Conservation (phyloP, 1,284 basidiomycete species). For the Rugosomyces carneus region DNA sequence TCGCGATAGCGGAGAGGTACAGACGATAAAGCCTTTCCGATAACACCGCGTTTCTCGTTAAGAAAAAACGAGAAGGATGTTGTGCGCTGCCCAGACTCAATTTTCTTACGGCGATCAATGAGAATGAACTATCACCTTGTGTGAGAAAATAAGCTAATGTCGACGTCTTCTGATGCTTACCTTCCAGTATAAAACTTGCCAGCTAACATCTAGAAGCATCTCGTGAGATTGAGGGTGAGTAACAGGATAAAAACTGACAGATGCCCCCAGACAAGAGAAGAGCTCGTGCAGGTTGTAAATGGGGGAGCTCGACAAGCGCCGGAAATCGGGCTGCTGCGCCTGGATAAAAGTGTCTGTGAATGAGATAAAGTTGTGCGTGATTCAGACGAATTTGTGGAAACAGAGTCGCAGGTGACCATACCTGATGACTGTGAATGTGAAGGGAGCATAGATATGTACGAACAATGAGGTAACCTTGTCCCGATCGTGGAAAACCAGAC, state of each 20-base stretch:
- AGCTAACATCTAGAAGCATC: slow-evolving; percentile 61
- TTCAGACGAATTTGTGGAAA: slow-evolving; percentile 2
- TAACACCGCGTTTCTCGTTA: slow-evolving; percentile 79
- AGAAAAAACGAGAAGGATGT: slow-evolving; percentile 83
- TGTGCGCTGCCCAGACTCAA: slow-evolving; percentile 79
- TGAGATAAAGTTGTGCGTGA: not conserved
- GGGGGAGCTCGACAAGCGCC: slow-evolving; percentile 61
- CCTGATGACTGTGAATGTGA: slow-evolving; percentile 86
- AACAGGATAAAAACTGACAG: slow-evolving; percentile 46
- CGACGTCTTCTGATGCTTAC: slow-evolving; percentile 27
- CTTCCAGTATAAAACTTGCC: slow-evolving; percentile 91
- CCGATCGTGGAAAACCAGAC: slow-evolving; percentile 90
- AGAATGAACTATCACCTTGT: slow-evolving; percentile 61
- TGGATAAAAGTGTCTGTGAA: slow-evolving; percentile 75
- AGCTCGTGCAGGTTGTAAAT: slow-evolving; percentile 56
- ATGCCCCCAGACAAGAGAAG: slow-evolving; percentile 66
- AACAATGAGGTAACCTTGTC: slow-evolving; percentile 92
- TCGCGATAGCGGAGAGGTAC: slow-evolving; percentile 61
- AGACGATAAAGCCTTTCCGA: slow-evolving; percentile 63
- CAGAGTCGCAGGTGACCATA: slow-evolving; percentile 28
- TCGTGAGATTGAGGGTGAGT: slow-evolving; percentile 9
- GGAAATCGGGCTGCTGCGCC: slow-evolving; percentile 74
- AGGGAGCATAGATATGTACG: slow-evolving; percentile 85
- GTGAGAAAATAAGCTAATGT: slow-evolving; percentile 2
- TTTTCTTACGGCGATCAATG: slow-evolving; percentile 78